A percentile compares a stretch with the other conserved stretches of the same genome.
Conservation (phyloP, 2,329 filamentous ascomycete species). For the Trichoderma koningii region DNA sequence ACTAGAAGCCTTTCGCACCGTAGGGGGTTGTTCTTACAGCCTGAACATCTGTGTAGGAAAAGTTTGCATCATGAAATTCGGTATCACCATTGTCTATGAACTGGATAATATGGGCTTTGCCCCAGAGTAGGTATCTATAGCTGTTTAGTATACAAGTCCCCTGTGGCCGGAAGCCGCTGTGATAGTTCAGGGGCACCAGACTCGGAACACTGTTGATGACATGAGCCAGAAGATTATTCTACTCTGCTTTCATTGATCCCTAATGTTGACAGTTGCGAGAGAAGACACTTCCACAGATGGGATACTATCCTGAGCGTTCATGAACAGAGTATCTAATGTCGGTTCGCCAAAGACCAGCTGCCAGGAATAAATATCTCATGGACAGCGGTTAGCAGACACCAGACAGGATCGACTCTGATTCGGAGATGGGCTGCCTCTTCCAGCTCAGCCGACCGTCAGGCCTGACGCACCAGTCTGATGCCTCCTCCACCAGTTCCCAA, state of each 20-base stretch:
- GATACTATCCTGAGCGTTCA: conserved; percentile 2
- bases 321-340: background rate
- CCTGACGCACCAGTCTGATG: conserved; percentile 38
- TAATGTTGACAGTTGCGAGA: background rate
- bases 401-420: conserved; percentile 38
- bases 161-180: too few relatives aligned
- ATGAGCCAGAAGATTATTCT: background rate
- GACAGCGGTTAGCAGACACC: conserved; percentile 33
- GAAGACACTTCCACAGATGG: background rate
- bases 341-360: background rate
- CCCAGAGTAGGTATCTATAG: too few relatives aligned
- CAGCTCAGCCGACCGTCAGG: conserved; percentile 40
- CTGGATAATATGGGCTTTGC: too few relatives aligned
- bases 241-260: background rate
- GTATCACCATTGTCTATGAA: too few relatives aligned
- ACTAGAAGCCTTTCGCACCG: too few relatives aligned
- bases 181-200: too few relatives aligned
- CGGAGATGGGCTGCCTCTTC: conserved; percentile 42
- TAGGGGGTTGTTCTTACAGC: too few relatives aligned
- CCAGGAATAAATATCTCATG: background rate
- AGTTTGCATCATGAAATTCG: too few relatives aligned
- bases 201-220: too few relatives aligned
- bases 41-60: too few relatives aligned
- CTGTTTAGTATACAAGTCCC: too few relatives aligned
- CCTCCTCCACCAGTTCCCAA: conserved; percentile 46